phyloP scores from a whole-genome alignment of 192 early-diverging fungal genomes.

The Coemansia sp. region DNA sequence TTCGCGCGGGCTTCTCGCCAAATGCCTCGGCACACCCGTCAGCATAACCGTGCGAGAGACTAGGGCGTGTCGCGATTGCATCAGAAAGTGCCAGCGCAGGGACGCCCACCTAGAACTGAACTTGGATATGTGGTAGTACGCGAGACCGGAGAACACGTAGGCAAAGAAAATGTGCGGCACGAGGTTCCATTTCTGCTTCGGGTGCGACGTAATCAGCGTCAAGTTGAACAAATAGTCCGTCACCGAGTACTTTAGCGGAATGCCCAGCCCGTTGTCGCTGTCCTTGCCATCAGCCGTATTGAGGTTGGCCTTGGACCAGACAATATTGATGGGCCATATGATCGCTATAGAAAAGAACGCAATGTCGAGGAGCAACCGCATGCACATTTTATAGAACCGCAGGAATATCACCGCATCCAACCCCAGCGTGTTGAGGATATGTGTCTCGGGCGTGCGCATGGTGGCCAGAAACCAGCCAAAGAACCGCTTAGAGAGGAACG shows the following conservation, averaged over 20 bases:
- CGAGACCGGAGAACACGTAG: conserved; percentile 49
- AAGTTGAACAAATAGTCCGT: conserved; percentile 54
- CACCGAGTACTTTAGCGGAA: conserved; percentile 31
- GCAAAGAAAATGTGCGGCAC: conserved; percentile 50
- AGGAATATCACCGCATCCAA: conserved; percentile 54
- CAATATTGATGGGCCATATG: conserved; percentile 52
- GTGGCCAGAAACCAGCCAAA: conserved; percentile 54
- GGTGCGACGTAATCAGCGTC: conserved; percentile 35
- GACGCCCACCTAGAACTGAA: conserved; percentile 54
- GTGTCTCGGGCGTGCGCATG: conserved; percentile 50
- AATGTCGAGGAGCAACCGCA: conserved; percentile 43
- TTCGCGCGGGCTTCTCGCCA: conserved; percentile 53
- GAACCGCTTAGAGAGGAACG: conserved; percentile 31
- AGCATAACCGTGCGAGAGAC: conserved; percentile 69
- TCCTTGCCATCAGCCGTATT: conserved; percentile 9
- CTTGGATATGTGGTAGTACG: conserved; percentile 51
- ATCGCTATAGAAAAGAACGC: conserved; percentile 38
- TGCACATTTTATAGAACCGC: conserved; percentile 55
- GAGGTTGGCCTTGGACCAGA: conserved; percentile 44
- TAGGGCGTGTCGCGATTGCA: conserved; percentile 45
- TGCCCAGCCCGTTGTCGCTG: conserved; percentile 1
- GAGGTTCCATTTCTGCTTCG: conserved; percentile 44
- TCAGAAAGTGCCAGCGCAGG: conserved; percentile 55
- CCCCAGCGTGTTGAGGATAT: conserved; percentile 52
- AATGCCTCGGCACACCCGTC: conserved; percentile 59